Evolutionary conservation across 768 basidiomycete genomes (phyloP).

Genomic region (Hygrophorus russula): DNA sequence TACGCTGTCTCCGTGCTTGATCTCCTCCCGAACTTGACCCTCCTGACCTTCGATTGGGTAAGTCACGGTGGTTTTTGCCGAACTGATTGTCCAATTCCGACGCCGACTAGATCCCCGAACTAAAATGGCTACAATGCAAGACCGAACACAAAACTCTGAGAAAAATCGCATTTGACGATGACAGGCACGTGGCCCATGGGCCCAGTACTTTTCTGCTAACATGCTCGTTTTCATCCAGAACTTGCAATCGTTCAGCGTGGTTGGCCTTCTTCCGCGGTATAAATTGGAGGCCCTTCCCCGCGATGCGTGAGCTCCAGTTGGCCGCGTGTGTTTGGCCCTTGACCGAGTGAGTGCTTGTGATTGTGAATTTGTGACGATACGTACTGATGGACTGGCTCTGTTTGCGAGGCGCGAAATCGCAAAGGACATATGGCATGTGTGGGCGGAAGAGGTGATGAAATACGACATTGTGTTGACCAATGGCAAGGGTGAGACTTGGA

Average conservation of each 20-base stretch:
- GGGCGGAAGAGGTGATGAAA: not conserved
- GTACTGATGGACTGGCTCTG: no score
- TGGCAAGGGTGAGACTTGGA: not conserved
- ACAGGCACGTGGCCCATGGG: not conserved
- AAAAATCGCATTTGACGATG: not conserved
- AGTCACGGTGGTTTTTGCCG: not conserved
- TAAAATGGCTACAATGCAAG: not conserved
- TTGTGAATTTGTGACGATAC: no score
- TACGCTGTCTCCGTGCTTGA: not conserved
- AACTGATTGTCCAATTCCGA: not conserved
- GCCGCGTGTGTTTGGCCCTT: not conserved
- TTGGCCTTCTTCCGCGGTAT: not conserved
- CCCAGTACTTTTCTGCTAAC: not conserved
- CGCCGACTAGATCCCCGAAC: not conserved
- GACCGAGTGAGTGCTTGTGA: not conserved
- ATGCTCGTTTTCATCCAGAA: no score
- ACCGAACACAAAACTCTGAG: not conserved
- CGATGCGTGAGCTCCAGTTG: not conserved
- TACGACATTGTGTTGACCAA: not conserved
- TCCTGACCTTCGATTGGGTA: not conserved
- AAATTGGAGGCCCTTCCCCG: not conserved
- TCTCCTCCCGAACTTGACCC: not conserved
- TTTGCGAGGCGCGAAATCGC: not conserved
- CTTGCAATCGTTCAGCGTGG: not conserved
- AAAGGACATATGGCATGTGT: not conserved